Conservation (phyloP, 176 grass and related monocot genomes). For the Otatea glauca region DNA sequence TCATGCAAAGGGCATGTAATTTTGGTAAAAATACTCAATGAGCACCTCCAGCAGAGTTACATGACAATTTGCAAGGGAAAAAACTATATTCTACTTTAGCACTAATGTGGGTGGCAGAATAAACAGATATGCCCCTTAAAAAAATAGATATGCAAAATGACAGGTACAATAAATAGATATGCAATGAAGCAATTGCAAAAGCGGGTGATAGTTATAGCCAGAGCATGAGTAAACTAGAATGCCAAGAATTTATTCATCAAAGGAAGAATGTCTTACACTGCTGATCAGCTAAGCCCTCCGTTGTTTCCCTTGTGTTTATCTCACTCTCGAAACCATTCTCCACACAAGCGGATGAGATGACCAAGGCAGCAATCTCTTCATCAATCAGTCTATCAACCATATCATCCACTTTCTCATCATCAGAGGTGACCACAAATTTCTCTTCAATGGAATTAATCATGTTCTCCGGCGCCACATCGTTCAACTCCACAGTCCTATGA, state of each 20-base stretch:
- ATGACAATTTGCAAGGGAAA: constrained; percentile 4
- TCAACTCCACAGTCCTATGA: constrained; percentile 16
- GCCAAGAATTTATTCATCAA: neutral
- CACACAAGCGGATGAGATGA: neutral
- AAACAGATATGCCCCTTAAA: neutral
- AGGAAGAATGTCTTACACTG: constrained; percentile 44
- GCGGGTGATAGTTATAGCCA: neutral
- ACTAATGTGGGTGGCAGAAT: constrained; percentile 20
- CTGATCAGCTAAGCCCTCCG: constrained; percentile 38
- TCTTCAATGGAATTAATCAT: constrained; percentile 38
- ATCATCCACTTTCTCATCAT: constrained; percentile 41
- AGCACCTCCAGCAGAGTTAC: neutral
- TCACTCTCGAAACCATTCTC: constrained; percentile 28
- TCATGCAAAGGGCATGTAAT: neutral
- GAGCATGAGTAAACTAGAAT: constrained; percentile 14
- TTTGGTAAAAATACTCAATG: neutral
- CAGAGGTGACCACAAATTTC: constrained; percentile 36
- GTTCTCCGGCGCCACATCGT: neutral
- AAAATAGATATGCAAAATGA: neutral
- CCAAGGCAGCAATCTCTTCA: constrained; percentile 10
- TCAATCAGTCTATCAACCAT: constrained; percentile 12
- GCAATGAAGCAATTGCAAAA: constrained; percentile 14
- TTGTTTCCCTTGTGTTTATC: neutral
- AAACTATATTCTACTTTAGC: neutral
- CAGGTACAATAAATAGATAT: constrained; percentile 4